Base-by-base conservation (phyloP, 2,329 filamentous ascomycete genomes). In the Alternaria arborescens region DNA sequence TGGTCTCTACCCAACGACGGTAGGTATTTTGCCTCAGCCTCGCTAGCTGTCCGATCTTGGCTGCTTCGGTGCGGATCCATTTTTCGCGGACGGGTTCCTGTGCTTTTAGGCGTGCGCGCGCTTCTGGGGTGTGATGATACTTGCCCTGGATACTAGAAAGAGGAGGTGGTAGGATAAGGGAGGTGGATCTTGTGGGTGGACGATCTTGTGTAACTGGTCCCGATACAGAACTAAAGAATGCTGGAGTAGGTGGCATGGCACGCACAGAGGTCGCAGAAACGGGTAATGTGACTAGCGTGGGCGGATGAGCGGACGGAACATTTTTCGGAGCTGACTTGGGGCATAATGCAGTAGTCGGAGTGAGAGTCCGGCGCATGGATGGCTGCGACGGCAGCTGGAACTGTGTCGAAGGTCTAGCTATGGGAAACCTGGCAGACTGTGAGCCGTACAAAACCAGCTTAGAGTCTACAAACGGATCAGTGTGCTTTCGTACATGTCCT, bases 51-150 rank as follows among this genome's bases (percentile, higher is more conserved):
- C 50, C 52, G 26, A 72, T 69, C 20, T 30, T 28, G 26, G 46
- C 16, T 0, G 67, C 60, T 43, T 52, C 43, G 10, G 30, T 48
- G 12, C 52, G 55, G 52, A 72, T 70, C 70, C 69, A 72, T 10
- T 32, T n/a, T 24, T 57, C 50, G 26, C 70, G 65, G 28, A 41
- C 14, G 30, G 26, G 16, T 7, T 62, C 58, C 16, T 61, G 64
- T 5, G 55, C 50, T 24, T 63, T 52, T 10, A 64, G 55, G 10
- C 34, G 55, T 14, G 51, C 36, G 18, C 50, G 57, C 3, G n/a
- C 28, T 20, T 16, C 28, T 5, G 28, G 44, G 0, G 44, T 32
- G 16, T 42, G 20, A 24, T 40, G 16, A 20, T 18, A 22, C 28
- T 22, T 28, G 8, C 42, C 47, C 7, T 47, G 11, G 0, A 52